Evolutionary conservation across 1,139 yeast species (phyloP), one percentile per base, ranked within the genome.

Genomic region (Suhomyces wounanorum): DNA sequence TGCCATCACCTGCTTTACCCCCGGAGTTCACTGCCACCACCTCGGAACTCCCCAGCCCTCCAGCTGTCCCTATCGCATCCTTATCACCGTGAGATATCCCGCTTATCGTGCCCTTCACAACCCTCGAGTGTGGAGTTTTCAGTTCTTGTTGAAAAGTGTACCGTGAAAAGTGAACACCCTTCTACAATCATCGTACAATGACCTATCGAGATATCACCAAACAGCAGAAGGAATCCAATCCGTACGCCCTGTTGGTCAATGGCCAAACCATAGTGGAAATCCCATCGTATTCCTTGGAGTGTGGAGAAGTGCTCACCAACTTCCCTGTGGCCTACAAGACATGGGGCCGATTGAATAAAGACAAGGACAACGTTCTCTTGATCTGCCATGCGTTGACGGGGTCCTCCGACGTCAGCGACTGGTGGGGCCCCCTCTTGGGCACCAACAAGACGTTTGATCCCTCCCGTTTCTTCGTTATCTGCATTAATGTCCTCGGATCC

Each of bases 341-440:
- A 0, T 94, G 98, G 97, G 99, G 98, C 8, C 59, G 67, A 4
- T 72, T 91, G 52, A 87, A 89, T 56, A 64, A 68, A 1, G 72
- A 69, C 6, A 82, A 78, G 8, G 85, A 85, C 59, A 94, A 94
- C 64, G 92, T 85, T 52, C 73, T 94, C 72, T 84, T 94, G 31
- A 88, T 94, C 17, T 89, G 97, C 61, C 99, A 94, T 72, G 99
- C 99, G 0, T 75, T 94, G 53, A 91, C 98, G 0, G 99, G 99
- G 0, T 89, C 97, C 0, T 82, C 97, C 0, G 99, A 94, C 65
- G 97, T 92, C 17, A 82, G 87, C 44, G 99, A 94, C 64, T 94
- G 99, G 99, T 89, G 99, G 99, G 98, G 98, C 0, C 98, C 99
- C 0, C 71, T 94, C 33, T 73, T 94, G 43, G 99, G 99, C 0